Evolutionary conservation across 2,329 filamentous ascomycete species (phyloP).

Genomic region (Trichophyton rubrum): DNA sequence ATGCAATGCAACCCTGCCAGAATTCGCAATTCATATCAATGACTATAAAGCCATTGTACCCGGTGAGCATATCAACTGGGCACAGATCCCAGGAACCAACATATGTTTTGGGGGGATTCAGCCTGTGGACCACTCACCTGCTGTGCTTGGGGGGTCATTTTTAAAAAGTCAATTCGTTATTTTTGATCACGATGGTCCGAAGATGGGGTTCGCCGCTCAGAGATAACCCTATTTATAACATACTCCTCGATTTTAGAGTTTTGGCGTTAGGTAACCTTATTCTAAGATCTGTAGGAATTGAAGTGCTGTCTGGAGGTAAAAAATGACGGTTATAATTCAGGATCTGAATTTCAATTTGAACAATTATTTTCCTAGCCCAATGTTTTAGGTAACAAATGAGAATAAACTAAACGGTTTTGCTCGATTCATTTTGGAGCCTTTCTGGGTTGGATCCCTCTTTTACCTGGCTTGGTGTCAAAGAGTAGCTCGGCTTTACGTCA

Average conservation of each 20-base stretch:
- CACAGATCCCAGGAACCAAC: slow-evolving; percentile 28
- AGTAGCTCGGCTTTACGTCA: slow-evolving; percentile 67
- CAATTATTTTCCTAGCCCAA: too few relatives aligned
- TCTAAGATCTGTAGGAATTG: too few relatives aligned
- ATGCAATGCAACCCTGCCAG: slow-evolving; percentile 42
- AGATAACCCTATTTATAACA: too few relatives aligned
- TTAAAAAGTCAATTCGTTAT: slow-evolving; percentile 49
- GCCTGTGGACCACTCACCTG: slow-evolving; percentile 41
- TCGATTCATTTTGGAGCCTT: slow-evolving; percentile 27
- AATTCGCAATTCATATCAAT: slow-evolving; percentile 41
- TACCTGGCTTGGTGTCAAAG: slow-evolving; percentile 58
- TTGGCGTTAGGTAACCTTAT: too few relatives aligned
- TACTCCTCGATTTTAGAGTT: too few relatives aligned
- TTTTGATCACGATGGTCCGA: slow-evolving; percentile 32
- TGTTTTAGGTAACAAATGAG: neutral
- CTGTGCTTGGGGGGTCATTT: slow-evolving; percentile 48
- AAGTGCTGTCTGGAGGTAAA: too few relatives aligned
- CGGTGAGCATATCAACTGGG: slow-evolving; percentile 43
- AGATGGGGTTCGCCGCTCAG: slow-evolving; percentile 11
- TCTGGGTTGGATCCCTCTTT: slow-evolving; percentile 25
- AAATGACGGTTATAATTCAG: neutral
- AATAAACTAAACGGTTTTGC: slow-evolving; percentile 25
- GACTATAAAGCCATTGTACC: slow-evolving; percentile 42
- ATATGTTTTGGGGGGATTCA: slow-evolving; percentile 50
- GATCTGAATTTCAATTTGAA: neutral